Evolutionary conservation across 1,139 yeast genomes (phyloP).

Genomic region (Kodamaea ohmeri): DNA sequence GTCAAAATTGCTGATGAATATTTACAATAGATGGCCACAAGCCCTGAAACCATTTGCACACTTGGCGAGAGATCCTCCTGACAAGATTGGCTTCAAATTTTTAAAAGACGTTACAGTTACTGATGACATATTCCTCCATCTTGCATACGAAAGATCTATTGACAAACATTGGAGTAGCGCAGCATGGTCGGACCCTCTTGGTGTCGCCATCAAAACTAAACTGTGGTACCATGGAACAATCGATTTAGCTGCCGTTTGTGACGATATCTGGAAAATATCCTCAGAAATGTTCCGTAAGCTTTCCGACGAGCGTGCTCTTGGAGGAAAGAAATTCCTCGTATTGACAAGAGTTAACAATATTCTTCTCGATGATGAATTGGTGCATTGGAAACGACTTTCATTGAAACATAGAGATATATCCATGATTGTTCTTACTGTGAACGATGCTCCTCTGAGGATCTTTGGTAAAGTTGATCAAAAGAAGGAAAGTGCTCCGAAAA

Average conservation of each 20-base stretch:
- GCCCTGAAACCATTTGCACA: constrained; percentile 34
- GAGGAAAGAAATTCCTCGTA: constrained; percentile 62
- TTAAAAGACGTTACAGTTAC: constrained; percentile 26
- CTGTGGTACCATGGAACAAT: constrained; percentile 49
- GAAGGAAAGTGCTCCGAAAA: neutral
- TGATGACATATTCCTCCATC: constrained; percentile 77
- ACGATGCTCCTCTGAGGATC: constrained; percentile 56
- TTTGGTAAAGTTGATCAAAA: constrained; percentile 17
- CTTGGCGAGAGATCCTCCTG: constrained; percentile 46
- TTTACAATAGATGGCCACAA: constrained; percentile 61
- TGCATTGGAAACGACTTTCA: constrained; percentile 74
- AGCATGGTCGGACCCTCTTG: constrained; percentile 87
- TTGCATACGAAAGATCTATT: constrained; percentile 78
- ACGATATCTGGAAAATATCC: constrained; percentile 41
- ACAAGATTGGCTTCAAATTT: constrained; percentile 52
- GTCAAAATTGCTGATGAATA: constrained; percentile 52
- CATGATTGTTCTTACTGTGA: constrained; percentile 72
- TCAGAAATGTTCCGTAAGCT: constrained; percentile 36
- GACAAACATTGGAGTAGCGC: constrained; percentile 85
- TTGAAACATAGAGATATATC: constrained; percentile 58
- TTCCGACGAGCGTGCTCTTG: constrained; percentile 35
- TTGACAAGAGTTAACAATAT: constrained; percentile 68
- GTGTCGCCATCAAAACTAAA: constrained; percentile 58
- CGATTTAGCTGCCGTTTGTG: constrained; percentile 32
- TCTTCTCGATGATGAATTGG: constrained; percentile 74